Base-by-base conservation (phyloP, 1,284 basidiomycete species). In the Dichomitus squalens region DNA sequence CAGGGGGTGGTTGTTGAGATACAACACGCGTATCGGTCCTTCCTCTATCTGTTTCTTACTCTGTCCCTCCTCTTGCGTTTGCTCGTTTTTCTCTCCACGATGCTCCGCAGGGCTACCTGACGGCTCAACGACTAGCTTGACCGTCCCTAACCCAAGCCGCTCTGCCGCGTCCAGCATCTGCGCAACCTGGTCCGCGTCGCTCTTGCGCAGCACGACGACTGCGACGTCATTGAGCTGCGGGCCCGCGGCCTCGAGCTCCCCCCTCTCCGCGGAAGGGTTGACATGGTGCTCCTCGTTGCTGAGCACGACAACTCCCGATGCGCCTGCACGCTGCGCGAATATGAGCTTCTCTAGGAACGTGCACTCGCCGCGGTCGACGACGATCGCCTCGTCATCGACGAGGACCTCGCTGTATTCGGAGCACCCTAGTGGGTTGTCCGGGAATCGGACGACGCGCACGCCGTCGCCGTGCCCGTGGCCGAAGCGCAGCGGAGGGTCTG, bases 321-420 rank as follows among this genome's bases (percentile, higher is more conserved):
- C 92, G 7, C 85, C 87, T 1, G 85, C 87, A 14, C 75, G 72
- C 38, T 80, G 79, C 4, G 92, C 93, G 50, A 78, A 64, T 16
- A 84, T 51, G 11, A 94, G 77, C 74, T 96, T 96, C 66, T 92
- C 83, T 18, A 92, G 69, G 74, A 96, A 96, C 2, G 90, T 88
- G 70, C 93, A 96, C 12, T 79, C 81, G 16, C 93, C 93, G 46
- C 93, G 81, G 52, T 75, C 73, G 6, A 86, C 76, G 7, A 92
- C 69, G 27, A 91, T 66, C 1, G 85, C 79, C 31, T 60, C 61
- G 31, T 79, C 78, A 51, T 81, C 79, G 5, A 73, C 69, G 59
- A 84, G 82, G 4, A 68, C 51, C 35, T 77, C 71, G 1, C 72
- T 63, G 70, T 86, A 92, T 7, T 82, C 76, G 4, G 57, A 49